Base-by-base conservation (phyloP, 1,284 basidiomycete species). In the Microbotryomycetes sp. region DNA sequence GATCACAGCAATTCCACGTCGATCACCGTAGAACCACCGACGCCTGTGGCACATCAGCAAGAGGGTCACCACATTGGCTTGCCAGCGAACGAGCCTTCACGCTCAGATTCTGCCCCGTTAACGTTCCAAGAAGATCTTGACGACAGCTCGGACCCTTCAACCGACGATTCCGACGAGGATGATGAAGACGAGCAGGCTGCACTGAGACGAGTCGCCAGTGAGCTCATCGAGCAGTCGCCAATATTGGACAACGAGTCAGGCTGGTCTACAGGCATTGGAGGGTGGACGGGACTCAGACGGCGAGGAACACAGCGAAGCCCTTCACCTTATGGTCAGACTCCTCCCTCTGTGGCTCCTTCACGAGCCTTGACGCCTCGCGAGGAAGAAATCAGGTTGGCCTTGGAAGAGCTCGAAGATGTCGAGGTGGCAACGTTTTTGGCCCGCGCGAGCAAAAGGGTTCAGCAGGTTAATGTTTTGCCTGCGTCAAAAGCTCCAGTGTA, bases 381-480 rank as follows among this genome's bases (percentile, higher is more conserved):
- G 51, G 23, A 56, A 7, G 52, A 31, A 23, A 19, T 32, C 19
- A 25, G 56, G 48, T 19, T 31, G 19, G 56, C 56, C 1, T 7
- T 68, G 28, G 51, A 56, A 6, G 57, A 59, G n/a, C 49, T 68
- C 36, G 54, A 68, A 16, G 66, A 68, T 31, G 42, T 50, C 1
- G 62, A 68, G 30, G 36, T 65, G 19, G 50, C 47, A 2, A 50
- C 52, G 6, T 50, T 65, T 16, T 53, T 68, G 7, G 60, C 55
- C 3, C 45, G 66, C 3, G 62, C 65, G 25, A 61, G 64, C 0
- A 53, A 54, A 12, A 54, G 56, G 6, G 32, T 68, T 23, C 50
- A 53, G 3, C 64, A 66, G 23, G 49, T 68, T 14, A 49, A 54
- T 7, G 26, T 64, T 23, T 31, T 29, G 3, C n/a, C 49, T 1